Conservation (phyloP, 2,329 filamentous ascomycete genomes). For the Xylaria multiplex region DNA sequence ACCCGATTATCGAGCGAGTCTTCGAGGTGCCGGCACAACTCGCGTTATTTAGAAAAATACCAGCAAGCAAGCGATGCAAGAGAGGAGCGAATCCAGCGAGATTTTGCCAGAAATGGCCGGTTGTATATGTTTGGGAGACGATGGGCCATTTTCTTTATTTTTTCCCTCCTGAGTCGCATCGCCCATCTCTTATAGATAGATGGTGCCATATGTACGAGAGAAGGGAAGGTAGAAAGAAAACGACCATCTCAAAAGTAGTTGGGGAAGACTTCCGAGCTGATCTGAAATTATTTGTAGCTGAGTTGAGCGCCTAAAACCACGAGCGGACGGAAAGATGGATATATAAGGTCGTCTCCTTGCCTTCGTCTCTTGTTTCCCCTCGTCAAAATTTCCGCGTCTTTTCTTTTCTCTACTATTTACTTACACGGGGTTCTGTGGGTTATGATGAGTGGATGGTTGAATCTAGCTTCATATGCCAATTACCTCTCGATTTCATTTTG, state of each 20-base stretch:
- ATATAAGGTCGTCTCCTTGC: constrained; percentile 19
- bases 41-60: constrained; percentile 20
- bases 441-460: neutral
- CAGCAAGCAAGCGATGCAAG: constrained; percentile 24
- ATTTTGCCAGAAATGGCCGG: constrained; percentile 11
- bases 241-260: neutral
- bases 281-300: neutral
- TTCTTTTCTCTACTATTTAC: neutral
- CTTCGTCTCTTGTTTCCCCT: neutral
- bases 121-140: constrained; percentile 14
- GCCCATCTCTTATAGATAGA: constrained; percentile 23
- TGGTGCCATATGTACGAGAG: constrained; percentile 17
- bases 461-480: constrained; percentile 10
- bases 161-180: neutral
- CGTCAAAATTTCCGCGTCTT: neutral
- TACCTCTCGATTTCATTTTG: neutral
- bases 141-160: constrained; percentile 3
- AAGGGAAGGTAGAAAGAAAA: constrained; percentile 16
- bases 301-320: neutral
- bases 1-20: constrained; percentile 25
- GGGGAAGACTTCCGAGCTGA: constrained; percentile 6
- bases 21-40: constrained; percentile 25
- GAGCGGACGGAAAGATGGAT: constrained; percentile 17
- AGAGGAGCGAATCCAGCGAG: constrained; percentile 19
- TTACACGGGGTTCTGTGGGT: neutral